Conservation (phyloP, 768 basidiomycete species). For the Rhodotorula kratochvilovae region DNA sequence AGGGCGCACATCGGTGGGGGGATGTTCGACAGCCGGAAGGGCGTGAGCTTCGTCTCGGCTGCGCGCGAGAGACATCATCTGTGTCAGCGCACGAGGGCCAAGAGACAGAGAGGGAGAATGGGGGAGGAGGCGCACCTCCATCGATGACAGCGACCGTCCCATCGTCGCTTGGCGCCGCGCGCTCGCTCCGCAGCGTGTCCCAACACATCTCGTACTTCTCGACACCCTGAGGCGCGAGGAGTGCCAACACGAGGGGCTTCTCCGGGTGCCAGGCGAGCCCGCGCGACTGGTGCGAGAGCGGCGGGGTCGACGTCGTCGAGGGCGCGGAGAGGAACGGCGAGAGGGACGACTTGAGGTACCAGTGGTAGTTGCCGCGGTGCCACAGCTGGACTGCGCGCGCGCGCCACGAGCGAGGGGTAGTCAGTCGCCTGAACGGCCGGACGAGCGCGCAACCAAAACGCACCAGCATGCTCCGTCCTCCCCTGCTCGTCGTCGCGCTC, state of each 20-base stretch:
- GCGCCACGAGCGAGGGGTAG: background rate
- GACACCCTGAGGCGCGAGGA: conserved; percentile 59
- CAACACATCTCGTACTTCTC: conserved; percentile 65
- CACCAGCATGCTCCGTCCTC: conserved; percentile 61
- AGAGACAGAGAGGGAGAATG: background rate
- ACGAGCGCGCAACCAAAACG: conserved; percentile 42
- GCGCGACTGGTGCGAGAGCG: background rate
- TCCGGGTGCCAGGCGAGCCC: conserved; percentile 86
- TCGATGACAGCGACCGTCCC: conserved; percentile 86
- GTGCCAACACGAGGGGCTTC: conserved; percentile 58
- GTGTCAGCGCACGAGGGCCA: too few species aligned
- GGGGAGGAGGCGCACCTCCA: conserved; percentile 59
- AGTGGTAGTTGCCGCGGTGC: conserved; percentile 92
- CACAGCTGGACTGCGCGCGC: conserved; percentile 72
- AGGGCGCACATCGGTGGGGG: conserved; percentile 96
- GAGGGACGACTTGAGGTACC: conserved; percentile 94
- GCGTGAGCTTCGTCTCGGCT: conserved; percentile 77
- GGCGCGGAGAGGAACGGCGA: conserved; percentile 46
- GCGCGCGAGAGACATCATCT: conserved; percentile 8
- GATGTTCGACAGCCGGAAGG: conserved; percentile 87
- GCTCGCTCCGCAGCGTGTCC: conserved; percentile 67
- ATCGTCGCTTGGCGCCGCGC: conserved; percentile 64
- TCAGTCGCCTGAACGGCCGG: too few species aligned
- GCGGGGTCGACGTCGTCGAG: background rate
- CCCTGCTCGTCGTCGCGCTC: conserved; percentile 52